Evolutionary conservation across 2,329 filamentous ascomycete genomes (phyloP).

Genomic region (Aspergillus spinulosporus): DNA sequence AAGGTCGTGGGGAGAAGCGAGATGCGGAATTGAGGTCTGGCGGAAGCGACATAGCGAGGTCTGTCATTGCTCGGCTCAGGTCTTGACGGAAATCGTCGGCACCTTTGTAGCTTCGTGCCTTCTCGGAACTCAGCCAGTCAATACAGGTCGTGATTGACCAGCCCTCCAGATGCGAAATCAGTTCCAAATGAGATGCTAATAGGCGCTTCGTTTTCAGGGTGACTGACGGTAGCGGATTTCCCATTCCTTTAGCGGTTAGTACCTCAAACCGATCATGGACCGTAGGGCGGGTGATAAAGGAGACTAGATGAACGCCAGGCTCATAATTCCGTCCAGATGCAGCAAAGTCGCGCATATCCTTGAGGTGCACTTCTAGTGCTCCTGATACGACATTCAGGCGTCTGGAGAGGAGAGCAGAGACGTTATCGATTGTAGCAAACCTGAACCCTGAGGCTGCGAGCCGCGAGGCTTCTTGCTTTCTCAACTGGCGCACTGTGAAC

Average conservation of each 20-base stretch:
- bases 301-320: constrained; percentile 44
- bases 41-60: constrained; percentile 46
- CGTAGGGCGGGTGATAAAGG: constrained; percentile 48
- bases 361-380: constrained; percentile 63
- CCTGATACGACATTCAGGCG: constrained; percentile 71
- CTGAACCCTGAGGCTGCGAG: constrained; percentile 72
- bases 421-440: constrained; percentile 70
- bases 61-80: constrained; percentile 43
- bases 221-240: constrained; percentile 62
- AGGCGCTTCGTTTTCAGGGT: constrained; percentile 56
- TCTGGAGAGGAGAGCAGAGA: constrained; percentile 66
- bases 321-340: constrained; percentile 31
- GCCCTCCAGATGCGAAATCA: constrained; percentile 49
- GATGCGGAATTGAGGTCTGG: constrained; percentile 36
- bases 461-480: constrained; percentile 59
- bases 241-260: constrained; percentile 57
- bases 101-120: constrained; percentile 26
- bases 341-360: constrained; percentile 62
- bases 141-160: constrained; percentile 40
- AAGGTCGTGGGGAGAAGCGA: constrained; percentile 39
- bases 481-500: constrained; percentile 70
- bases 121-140: constrained; percentile 34
- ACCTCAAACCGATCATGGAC: constrained; percentile 63
- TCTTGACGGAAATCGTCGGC: constrained; percentile 47
- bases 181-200: constrained; percentile 56